Evolutionary conservation across 352 stramenopile genomes (phyloP), one percentile per base, ranked within the genome.

Genomic region (Phytophthora niederhauseri): DNA sequence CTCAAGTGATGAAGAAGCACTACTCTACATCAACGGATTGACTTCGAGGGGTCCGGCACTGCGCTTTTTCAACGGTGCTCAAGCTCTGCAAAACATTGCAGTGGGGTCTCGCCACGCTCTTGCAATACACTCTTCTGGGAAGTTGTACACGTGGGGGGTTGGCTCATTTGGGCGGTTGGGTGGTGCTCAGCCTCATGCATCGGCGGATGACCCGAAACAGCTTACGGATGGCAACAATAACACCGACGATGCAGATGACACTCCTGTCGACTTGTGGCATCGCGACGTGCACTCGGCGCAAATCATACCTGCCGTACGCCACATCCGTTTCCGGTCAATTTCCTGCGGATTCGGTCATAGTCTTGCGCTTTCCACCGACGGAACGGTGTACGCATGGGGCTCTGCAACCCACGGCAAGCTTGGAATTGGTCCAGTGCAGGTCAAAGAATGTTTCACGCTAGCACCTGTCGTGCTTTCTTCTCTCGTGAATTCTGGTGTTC

Each of bases 391-490:
- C 26, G 76, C 76, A 0, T 95, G 87, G 87, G 87, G 87, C 0
- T 93, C 87, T 17, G 80, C 81, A 2, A 91, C 80, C 4, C 81
- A 87, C 38, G 87, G 87, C 1, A 95, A 94, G 49, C 76, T 95
- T 26, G 87, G 87, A 2, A 71, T 95, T 12, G 85, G 85, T 0
- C 46, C 61, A 0, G 62, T 91, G 1, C 60, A 58, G 51, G 72
- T 59, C 6, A 64, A 75, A 20, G 87, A 93, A 20, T 90, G 85
- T 58, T 95, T 95, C 66, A 87, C 85, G 4, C 22, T 95, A 6
- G 46, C 64, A 7, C 87, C 87, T 1, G 70, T 95, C 38, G 61
- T 67, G 12, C 65, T 91, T 8, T 68, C 60, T 1, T 52, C 91
- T 1, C 38, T 70, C 3, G 65, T 64, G 14, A 69, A 61, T 3